Percentiles rank a stretch among this genome's conserved stretches.
Evolutionary conservation across 2,329 filamentous ascomycete genomes (phyloP).

Genomic region (Fusarium praegraminearum): DNA sequence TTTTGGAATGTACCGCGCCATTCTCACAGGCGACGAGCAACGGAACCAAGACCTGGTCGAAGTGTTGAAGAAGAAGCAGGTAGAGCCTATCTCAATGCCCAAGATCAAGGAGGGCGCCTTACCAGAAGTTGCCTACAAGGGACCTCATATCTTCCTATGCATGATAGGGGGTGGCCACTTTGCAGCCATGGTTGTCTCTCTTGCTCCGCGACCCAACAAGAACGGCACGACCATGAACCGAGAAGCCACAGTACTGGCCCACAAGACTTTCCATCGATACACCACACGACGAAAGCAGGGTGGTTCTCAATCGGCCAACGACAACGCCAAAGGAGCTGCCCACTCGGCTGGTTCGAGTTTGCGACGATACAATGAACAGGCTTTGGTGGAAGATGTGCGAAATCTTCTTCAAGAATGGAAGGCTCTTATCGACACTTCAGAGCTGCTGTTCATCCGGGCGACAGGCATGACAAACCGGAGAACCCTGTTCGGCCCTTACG

Average conservation of each 20-base stretch:
- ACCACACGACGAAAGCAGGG: slow-evolving; percentile 97
- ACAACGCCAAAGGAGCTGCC: slow-evolving; percentile 91
- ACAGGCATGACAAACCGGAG: slow-evolving; percentile 87
- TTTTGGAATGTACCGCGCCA: slow-evolving; percentile 85
- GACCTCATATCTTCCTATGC: slow-evolving; percentile 92
- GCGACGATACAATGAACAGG: slow-evolving; percentile 93
- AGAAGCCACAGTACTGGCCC: slow-evolving; percentile 88
- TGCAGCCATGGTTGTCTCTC: slow-evolving; percentile 92
- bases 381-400: slow-evolving; percentile 88
- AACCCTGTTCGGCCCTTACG: slow-evolving; percentile 91
- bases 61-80: slow-evolving; percentile 80
- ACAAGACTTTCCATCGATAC: slow-evolving; percentile 98
- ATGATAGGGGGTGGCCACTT: slow-evolving; percentile 99
- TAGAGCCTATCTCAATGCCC: slow-evolving; percentile 69
- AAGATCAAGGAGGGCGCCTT: slow-evolving; percentile 70
- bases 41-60: slow-evolving; percentile 72
- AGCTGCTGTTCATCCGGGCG: slow-evolving; percentile 89
- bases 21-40: slow-evolving; percentile 80
- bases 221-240: slow-evolving; percentile 77
- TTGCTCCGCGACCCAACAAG: slow-evolving; percentile 83
- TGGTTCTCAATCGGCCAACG: slow-evolving; percentile 92
- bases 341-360: slow-evolving; percentile 93
- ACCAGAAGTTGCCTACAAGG: slow-evolving; percentile 68
- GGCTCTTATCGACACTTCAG: slow-evolving; percentile 82
- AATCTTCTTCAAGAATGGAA: slow-evolving; percentile 87